Percentiles rank a stretch among this genome's conserved stretches.
phyloP scores from a whole-genome alignment of 78 protist species.

The Emiliania huxleyi region DNA sequence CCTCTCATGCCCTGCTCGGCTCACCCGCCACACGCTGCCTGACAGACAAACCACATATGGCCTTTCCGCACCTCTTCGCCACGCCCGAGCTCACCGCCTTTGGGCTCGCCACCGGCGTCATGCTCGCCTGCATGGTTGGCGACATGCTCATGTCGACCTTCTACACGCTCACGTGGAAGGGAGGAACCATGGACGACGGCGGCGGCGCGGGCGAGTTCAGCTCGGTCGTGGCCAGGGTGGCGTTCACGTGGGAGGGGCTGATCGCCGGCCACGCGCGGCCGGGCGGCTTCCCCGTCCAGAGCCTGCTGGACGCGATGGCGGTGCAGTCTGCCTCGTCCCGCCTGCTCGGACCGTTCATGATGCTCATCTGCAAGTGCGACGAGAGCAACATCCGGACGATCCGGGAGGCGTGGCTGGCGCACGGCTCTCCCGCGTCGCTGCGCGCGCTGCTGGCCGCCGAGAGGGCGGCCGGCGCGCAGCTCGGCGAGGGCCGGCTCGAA shows the following conservation, averaged over 20 bases:
- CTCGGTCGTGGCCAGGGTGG: neutral
- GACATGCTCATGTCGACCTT: no score
- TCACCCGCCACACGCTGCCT: no score
- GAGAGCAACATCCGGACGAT: neutral
- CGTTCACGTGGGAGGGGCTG: neutral
- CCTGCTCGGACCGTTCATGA: neutral
- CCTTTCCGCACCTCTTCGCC: no score
- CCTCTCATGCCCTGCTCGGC: no score
- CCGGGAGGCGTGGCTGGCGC: neutral
- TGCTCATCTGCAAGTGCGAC: neutral
- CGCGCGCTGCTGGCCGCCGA: neutral
- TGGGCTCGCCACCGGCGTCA: neutral
- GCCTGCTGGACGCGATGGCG: neutral
- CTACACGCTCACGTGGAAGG: neutral
- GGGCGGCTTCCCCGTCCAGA: neutral
- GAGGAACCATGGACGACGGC: neutral
- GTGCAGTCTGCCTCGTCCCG: neutral
- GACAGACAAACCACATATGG: no score
- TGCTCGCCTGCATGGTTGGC: neutral
- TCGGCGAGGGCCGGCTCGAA: neutral
- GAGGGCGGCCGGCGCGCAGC: neutral
- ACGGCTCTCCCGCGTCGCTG: neutral
- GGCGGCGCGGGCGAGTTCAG: neutral
- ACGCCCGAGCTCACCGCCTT: no score
- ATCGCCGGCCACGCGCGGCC: neutral